Percentiles rank a stretch among this genome's conserved stretches.
phyloP scores from a whole-genome alignment of 306 rosid genomes.

The Trifolium fragiferum region DNA sequence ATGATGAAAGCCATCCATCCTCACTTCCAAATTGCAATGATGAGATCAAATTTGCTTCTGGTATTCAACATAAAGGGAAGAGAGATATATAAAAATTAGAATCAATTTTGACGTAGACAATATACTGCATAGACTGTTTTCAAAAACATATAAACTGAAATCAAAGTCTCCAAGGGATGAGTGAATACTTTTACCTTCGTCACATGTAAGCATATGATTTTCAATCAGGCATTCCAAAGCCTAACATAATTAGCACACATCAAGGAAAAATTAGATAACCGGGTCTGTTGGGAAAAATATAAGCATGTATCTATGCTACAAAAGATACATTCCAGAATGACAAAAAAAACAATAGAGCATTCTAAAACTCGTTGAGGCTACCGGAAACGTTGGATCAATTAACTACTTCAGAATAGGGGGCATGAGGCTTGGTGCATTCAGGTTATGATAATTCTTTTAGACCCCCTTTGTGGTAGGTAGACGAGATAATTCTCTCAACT shows the following conservation, averaged over 20 bases:
- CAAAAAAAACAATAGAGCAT: constrained; percentile 3
- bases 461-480: no score
- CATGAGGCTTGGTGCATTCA: no score
- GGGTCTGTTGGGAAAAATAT: constrained; percentile 8
- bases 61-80: constrained; percentile 44
- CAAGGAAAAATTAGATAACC: constrained; percentile 37
- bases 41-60: constrained; percentile 81
- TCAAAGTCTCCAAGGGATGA: constrained; percentile 18
- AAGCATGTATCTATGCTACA: not conserved
- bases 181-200: constrained; percentile 69
- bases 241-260: constrained; percentile 53
- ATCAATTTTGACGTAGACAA: constrained; percentile 32
- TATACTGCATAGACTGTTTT: constrained; percentile 6
- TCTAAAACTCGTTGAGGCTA: constrained; percentile 11
- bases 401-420: not conserved
- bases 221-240: constrained; percentile 96
- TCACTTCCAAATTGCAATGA: constrained; percentile 86
- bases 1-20: constrained; percentile 94
- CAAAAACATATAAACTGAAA: constrained; percentile 13
- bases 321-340: constrained; percentile 1
- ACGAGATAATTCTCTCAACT: no score
- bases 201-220: constrained; percentile 93
- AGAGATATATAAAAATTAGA: constrained; percentile 2
- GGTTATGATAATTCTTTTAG: no score
- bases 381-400: constrained; percentile 14